A percentile compares a stretch with the other conserved stretches of the same genome.
Conservation (phyloP, 73 alveolate species). For the Stentor roeselii region DNA sequence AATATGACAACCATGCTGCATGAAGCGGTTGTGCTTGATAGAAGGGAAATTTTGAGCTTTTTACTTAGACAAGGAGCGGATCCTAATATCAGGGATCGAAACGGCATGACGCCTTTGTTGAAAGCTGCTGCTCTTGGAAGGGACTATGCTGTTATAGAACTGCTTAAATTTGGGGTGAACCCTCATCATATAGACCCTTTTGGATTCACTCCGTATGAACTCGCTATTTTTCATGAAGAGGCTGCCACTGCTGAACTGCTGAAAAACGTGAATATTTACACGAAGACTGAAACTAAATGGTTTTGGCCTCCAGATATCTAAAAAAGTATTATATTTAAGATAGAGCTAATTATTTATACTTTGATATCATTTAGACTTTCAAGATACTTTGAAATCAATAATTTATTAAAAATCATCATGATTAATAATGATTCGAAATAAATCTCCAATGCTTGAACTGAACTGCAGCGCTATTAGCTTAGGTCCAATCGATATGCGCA, state of each 20-base stretch:
- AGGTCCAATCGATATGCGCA: no score
- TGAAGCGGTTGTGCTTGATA: constrained; percentile 48
- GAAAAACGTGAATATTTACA: not conserved
- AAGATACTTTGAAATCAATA: no score
- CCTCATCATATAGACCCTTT: constrained; percentile 57
- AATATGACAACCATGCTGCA: constrained; percentile 45
- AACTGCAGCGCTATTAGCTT: no score
- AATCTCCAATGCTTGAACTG: no score
- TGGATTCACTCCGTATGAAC: constrained; percentile 51
- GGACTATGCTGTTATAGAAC: constrained; percentile 35
- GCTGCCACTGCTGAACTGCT: constrained; percentile 30
- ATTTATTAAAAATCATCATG: no score
- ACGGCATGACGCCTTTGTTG: constrained; percentile 58
- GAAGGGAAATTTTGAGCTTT: constrained; percentile 43
- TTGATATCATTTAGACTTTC: no score
- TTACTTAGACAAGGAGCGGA: constrained; percentile 45
- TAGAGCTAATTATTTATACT: no score
- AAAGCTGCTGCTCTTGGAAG: constrained; percentile 63
- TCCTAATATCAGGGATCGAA: constrained; percentile 47
- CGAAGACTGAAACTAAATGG: constrained; percentile 7
- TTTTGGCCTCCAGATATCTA: constrained; percentile 24
- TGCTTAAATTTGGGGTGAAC: constrained; percentile 52
- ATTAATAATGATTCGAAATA: no score
- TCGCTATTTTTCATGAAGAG: constrained; percentile 47
- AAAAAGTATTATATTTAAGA: no score